These are phyloP conservation scores for Xerocomus cyaneibrunnescens DNA, from an alignment of 1,284 basidiomycete species.

Conservation along the genomic window DNA sequence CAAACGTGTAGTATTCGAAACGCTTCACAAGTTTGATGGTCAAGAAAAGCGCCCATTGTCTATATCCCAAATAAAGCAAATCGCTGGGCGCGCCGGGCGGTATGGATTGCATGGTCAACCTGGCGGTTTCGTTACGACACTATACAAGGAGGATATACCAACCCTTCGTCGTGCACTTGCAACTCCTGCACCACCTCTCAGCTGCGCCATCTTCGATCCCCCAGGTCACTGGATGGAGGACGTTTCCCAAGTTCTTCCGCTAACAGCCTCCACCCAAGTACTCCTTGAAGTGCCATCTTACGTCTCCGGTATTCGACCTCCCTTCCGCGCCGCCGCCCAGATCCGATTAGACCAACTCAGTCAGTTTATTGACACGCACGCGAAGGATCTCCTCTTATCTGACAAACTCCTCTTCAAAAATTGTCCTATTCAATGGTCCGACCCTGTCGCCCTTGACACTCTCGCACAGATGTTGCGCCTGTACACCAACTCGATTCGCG, in stretches of 20 bases:
- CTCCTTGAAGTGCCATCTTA: constrained; percentile 49
- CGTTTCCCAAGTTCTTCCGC: constrained; percentile 42
- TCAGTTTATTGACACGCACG: constrained; percentile 46
- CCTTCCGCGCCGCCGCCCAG: constrained; percentile 43
- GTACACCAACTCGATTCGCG: constrained; percentile 38
- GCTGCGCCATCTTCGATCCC: constrained; percentile 37
- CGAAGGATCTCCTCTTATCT: constrained; percentile 42
- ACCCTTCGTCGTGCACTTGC: constrained; percentile 51
- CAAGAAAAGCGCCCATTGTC: constrained; percentile 54
- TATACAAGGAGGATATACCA: constrained; percentile 66
- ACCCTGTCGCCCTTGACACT: constrained; percentile 34
- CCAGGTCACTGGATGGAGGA: constrained; percentile 23
- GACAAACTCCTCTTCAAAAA: constrained; percentile 52
- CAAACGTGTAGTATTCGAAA: constrained; percentile 84
- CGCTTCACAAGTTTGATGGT: constrained; percentile 76
- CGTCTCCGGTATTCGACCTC: constrained; percentile 47
- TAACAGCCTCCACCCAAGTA: constrained; percentile 34
- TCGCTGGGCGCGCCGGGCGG: constrained; percentile 93
- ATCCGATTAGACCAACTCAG: constrained; percentile 35
- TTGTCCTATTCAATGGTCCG: constrained; percentile 49
- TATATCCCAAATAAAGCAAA: constrained; percentile 90
- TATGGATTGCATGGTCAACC: constrained; percentile 69
- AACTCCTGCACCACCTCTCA: constrained; percentile 38
- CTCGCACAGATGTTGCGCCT: constrained; percentile 38
- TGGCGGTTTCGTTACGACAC: constrained; percentile 74